These are phyloP conservation scores for Suillus sp. DNA, from an alignment of 768 basidiomycete species.

Conservation along the genomic window DNA sequence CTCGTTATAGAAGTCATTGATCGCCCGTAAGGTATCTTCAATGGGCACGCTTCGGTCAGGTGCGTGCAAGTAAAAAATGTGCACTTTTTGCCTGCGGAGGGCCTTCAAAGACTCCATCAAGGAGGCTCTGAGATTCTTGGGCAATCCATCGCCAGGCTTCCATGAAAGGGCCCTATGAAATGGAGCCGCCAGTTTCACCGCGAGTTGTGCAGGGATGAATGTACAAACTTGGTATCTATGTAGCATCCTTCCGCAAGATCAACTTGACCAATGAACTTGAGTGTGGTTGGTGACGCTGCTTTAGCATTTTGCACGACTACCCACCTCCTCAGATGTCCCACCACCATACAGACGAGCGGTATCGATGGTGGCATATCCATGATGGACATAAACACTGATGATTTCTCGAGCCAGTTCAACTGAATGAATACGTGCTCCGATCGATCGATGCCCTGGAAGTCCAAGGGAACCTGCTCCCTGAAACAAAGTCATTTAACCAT, in stretches of 20 bases:
- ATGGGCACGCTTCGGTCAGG: slow-evolving; percentile 47
- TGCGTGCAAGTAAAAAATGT: slow-evolving; percentile 45
- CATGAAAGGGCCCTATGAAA: slow-evolving; percentile 15
- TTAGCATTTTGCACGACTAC: neutral
- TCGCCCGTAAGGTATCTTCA: slow-evolving; percentile 45
- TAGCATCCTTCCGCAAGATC: slow-evolving; percentile 16
- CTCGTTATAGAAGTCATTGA: slow-evolving; percentile 50
- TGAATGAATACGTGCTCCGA: slow-evolving; percentile 24
- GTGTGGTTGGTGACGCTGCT: neutral
- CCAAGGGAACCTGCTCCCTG: slow-evolving; percentile 28
- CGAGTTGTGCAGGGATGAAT: too few relatives aligned
- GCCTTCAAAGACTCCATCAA: slow-evolving; percentile 17
- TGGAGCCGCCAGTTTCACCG: neutral
- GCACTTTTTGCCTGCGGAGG: slow-evolving; percentile 19
- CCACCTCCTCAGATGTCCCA: slow-evolving; percentile 29
- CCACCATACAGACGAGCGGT: slow-evolving; percentile 25
- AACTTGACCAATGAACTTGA: slow-evolving; percentile 21
- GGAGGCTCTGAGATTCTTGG: slow-evolving; percentile 16
- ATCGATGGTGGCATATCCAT: slow-evolving; percentile 24
- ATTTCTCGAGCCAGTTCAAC: slow-evolving; percentile 19
- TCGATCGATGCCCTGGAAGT: slow-evolving; percentile 20
- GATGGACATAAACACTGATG: slow-evolving; percentile 18
- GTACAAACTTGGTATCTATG: slow-evolving; percentile 23
- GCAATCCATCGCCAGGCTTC: slow-evolving; percentile 13
- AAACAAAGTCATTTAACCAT: neutral